These are phyloP conservation scores for Eucalyptus cloeziana DNA, from an alignment of 345 rosid species.

Conservation along the genomic window DNA sequence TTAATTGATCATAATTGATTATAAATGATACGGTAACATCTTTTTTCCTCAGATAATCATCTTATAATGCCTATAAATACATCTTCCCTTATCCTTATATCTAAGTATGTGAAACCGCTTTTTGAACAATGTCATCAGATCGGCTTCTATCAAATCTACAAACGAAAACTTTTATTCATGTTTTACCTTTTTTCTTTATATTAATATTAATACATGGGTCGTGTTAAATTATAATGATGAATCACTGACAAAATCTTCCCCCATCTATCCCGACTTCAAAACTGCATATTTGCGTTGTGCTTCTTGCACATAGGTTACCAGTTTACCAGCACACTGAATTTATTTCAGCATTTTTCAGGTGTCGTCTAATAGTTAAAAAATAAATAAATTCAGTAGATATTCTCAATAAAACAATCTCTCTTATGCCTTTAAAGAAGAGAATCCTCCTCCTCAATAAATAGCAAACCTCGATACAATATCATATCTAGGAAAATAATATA, in stretches of 20 bases:
- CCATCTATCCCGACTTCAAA: not conserved
- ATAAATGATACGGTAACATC: not conserved
- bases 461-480: not conserved
- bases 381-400: not conserved
- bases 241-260: not conserved
- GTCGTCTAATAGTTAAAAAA: not conserved
- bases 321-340: not conserved
- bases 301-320: not conserved
- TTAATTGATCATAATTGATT: not conserved
- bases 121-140: not conserved
- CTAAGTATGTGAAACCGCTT: not conserved
- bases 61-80: not conserved
- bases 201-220: not conserved
- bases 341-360: not conserved
- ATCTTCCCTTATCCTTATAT: not conserved
- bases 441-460: not conserved
- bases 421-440: not conserved
- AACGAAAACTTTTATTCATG: not conserved
- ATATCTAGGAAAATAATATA: not conserved
- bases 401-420: not conserved
- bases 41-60: not conserved
- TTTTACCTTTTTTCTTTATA: not conserved
- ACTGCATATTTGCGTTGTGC: not conserved
- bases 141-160: not conserved
- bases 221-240: not conserved